Evolutionary conservation across 2,329 filamentous ascomycete genomes (phyloP), one percentile per base, ranked within the genome.

Genomic region (Fusarium globosum): DNA sequence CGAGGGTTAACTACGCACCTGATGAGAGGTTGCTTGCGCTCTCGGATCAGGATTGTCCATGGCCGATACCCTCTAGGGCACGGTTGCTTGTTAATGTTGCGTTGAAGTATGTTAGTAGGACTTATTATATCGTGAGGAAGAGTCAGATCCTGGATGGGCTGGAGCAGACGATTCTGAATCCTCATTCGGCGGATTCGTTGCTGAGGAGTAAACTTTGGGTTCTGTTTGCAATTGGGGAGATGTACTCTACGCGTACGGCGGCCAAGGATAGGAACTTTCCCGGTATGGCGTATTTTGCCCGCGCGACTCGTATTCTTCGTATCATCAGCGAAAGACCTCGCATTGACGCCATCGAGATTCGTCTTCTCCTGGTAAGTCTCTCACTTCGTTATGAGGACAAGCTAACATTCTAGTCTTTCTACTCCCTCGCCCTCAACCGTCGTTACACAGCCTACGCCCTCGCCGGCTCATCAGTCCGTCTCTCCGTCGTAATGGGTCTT

Each of bases 201-300:
- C 65, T 80, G 0, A 80, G 79, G 18, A 83, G 83, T 69, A 85
- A 85, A 51, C 63, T 86, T 0, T 85, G 83, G 78, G 83, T 82
- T 0, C 49, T 86, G 7, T 85, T 87, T 67, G 85, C 85, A 0
- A 79, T 87, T 11, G 85, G 85, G 0, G 84, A 86, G 65, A 81
- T 84, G 38, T 86, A 85, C 36, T 85, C 85, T 0, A 82, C 81
- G 0, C 77, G 83, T n/a, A 76, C 76, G 2, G 80, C 81, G 6
- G 80, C 81, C 5, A 76, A 79, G 1, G 80, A 80, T 13, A 72
- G 76, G 15, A 74, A 79, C 2, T 85, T 86, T 57, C 85, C 85
- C 2, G 85, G 85, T 0, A 75, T 86, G 58, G 68, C 72, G 1
- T 87, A 86, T 48, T 87, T 85, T 74, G 81, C 81, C 0, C 77